These are phyloP conservation scores for Podaxis carcinomalis DNA, from an alignment of 768 basidiomycete genomes.

Conservation along the genomic window DNA sequence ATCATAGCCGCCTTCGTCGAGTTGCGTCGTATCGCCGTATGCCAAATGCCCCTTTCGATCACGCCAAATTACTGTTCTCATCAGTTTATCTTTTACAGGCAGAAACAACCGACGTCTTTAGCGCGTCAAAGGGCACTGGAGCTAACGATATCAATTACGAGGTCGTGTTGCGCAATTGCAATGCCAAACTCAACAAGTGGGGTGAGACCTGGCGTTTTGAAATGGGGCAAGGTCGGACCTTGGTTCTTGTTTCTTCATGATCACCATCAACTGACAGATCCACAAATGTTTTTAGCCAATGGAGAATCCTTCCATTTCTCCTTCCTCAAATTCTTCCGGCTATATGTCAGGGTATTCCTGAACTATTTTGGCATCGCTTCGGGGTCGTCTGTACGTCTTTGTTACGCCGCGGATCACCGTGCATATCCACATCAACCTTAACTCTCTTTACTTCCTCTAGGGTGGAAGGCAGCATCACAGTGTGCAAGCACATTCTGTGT, in stretches of 20 bases:
- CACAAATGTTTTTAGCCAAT: constrained; percentile 39
- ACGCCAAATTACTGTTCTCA: not conserved
- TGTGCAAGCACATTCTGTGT: constrained; percentile 62
- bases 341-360: constrained; percentile 76
- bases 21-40: constrained; percentile 74
- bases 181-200: constrained; percentile 71
- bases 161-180: constrained; percentile 66
- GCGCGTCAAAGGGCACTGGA: constrained; percentile 42
- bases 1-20: constrained; percentile 75
- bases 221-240: constrained; percentile 56
- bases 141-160: constrained; percentile 67
- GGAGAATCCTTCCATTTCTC: constrained; percentile 75
- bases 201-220: constrained; percentile 66
- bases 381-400: constrained; percentile 9
- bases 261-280: constrained; percentile 1
- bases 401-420: constrained; percentile 10
- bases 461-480: constrained; percentile 57
- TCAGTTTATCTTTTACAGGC: constrained; percentile 36
- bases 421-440: not conserved
- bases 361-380: constrained; percentile 66
- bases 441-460: constrained; percentile 25
- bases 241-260: constrained; percentile 1
- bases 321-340: constrained; percentile 70
- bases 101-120: constrained; percentile 76
- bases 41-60: constrained; percentile 21